A percentile compares a stretch with the other conserved stretches of the same genome.
Conservation (phyloP, 345 rosid genomes). For the Isatis tinctoria region DNA sequence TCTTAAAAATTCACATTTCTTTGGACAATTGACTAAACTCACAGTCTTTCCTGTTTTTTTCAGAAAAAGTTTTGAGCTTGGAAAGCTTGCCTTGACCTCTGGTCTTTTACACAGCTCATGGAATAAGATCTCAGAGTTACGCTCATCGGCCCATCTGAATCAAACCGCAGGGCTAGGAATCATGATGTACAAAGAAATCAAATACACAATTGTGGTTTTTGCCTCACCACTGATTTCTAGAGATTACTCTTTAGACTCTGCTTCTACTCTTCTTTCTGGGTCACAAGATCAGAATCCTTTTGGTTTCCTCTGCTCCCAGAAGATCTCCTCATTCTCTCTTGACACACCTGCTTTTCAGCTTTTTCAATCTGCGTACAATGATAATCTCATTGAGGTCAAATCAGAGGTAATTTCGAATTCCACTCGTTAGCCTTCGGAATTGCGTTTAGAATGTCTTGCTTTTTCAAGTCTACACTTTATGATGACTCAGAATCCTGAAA, state of each 20-base stretch:
- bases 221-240: slow-evolving; percentile 22
- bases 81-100: slow-evolving; percentile 44
- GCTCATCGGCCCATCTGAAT: neutral
- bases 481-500: neutral
- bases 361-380: slow-evolving; percentile 24
- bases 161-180: slow-evolving; percentile 6
- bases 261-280: slow-evolving; percentile 13
- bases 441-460: neutral
- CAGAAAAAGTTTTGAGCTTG: slow-evolving; percentile 37
- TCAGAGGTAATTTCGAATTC: slow-evolving; percentile 32
- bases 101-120: slow-evolving; percentile 38
- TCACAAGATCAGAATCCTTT: slow-evolving; percentile 19
- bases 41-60: slow-evolving; percentile 27
- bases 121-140: slow-evolving; percentile 30
- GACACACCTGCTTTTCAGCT: slow-evolving; percentile 36
- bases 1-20: neutral
- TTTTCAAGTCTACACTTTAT: neutral
- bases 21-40: neutral
- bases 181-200: neutral
- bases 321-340: slow-evolving; percentile 36
- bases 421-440: neutral
- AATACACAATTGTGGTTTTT: slow-evolving; percentile 34
- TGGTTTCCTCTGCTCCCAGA: slow-evolving; percentile 42
- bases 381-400: slow-evolving; percentile 34
- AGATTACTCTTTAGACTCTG: slow-evolving; percentile 26